Conservation (phyloP, 2,329 filamentous ascomycete species). For the Botrytis tulipae region DNA sequence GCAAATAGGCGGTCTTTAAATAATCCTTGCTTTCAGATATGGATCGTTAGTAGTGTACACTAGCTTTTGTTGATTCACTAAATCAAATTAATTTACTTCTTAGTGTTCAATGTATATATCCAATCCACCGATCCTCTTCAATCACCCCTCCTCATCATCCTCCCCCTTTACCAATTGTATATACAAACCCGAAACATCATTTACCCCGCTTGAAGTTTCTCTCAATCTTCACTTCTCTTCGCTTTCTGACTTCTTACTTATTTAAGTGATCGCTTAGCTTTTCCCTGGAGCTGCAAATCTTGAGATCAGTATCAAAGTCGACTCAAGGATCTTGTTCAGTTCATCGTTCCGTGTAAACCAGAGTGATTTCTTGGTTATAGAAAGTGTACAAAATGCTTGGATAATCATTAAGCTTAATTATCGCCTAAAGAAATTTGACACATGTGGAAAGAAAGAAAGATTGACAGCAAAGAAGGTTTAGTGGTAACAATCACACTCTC, state of each 20-base stretch:
- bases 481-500: no score
- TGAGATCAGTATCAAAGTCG: not conserved
- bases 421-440: accelerated
- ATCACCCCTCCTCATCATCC: not conserved
- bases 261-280: not conserved
- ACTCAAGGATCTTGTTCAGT: not conserved
- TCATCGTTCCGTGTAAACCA: not conserved
- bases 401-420: no score
- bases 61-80: not conserved
- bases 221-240: not conserved
- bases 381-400: not conserved
- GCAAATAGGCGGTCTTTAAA: not conserved
- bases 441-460: no score
- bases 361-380: not conserved
- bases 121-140: accelerated
- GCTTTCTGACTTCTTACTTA: not conserved
- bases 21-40: not conserved
- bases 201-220: not conserved
- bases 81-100: not conserved
- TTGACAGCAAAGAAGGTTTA: no score
- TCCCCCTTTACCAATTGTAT: not conserved
- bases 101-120: not conserved
- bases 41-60: not conserved
- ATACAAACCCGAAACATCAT: not conserved
- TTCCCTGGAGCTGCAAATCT: not conserved